Base-by-base conservation (phyloP, 164 flowering plant genomes). In the Litsea cubeba region DNA sequence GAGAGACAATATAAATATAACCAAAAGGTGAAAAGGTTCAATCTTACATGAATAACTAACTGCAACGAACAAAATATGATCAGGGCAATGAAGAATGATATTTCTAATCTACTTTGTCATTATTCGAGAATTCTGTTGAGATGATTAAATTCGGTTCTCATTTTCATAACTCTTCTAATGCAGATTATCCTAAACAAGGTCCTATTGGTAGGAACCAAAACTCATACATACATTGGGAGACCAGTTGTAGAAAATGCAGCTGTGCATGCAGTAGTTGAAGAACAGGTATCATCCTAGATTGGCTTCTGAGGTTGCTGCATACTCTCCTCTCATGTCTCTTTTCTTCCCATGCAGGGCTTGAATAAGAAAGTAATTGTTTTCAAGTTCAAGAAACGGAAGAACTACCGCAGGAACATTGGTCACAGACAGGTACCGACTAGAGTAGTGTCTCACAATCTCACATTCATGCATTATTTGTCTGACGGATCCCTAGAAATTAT, bases 191-290 rank as follows among this genome's bases (percentile, higher is more conserved):
- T 95, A 73, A 90, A 89, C 84, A 95, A 92, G 85, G 99, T 95
- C 6, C 79, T 95, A 75, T 90, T 95, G 30, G 93, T 95, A 3
- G 96, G 97, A 62, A 90, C 98, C n/a, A 93, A 85, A 82, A 83
- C 90, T 71, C 83, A 79, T 24, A 83, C 95, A 40, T 95, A 88
- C 62, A 84, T 95, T 72, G 99, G 99, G 25, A 84, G 87, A 75
- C 99, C 98, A 22, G 76, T 95, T 2, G 99, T 95, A 74, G 76
- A 87, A 12, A 90, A 93, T 83, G 97, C 99, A 72, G 90, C 82
- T 40, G 99, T 95, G 17, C 96, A 95, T 87, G 99, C 99, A 8
- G 89, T 93, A 24, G 95, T 95, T 26, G 99, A 95, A 79, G 98
- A 93, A 76, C 92, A 91, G 85, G 98, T 93, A 76, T 18, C 2